Evolutionary conservation across 225 moss, liverwort and hornwort species (phyloP).

Genomic region (Physcomitrellopsis africana): DNA sequence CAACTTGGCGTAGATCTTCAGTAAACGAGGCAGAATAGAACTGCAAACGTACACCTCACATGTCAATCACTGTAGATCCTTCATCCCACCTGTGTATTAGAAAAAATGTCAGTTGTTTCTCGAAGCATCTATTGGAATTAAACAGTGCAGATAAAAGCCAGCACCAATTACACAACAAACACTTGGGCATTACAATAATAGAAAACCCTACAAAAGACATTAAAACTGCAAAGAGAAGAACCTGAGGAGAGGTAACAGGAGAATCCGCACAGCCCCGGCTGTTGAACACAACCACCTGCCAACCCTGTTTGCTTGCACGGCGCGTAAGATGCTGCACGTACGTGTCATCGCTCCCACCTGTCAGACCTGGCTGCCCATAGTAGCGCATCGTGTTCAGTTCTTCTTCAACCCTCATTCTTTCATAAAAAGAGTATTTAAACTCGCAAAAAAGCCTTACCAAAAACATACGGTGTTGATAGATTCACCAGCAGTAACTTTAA

Average conservation of each 20-base stretch:
- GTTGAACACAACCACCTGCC: conserved; percentile 92
- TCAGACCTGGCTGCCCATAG: conserved; percentile 82
- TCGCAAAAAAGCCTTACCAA: background rate
- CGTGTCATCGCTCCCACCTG: conserved; percentile 93
- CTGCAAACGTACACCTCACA: conserved; percentile 44
- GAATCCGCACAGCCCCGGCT: conserved; percentile 90
- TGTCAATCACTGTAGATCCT: background rate
- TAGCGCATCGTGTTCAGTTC: conserved; percentile 21
- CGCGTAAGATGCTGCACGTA: conserved; percentile 83
- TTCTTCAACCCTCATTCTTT: too few relatives aligned
- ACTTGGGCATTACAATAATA: too few relatives aligned
- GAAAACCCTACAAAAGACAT: too few relatives aligned
- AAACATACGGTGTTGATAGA: background rate
- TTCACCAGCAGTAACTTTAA: too few relatives aligned
- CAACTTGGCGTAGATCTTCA: conserved; percentile 93
- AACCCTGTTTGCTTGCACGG: conserved; percentile 67
- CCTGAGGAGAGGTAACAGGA: conserved; percentile 87
- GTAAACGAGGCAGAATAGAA: conserved; percentile 98
- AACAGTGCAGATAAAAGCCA: too few relatives aligned
- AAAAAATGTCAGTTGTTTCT: too few relatives aligned
- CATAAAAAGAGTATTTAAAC: too few relatives aligned
- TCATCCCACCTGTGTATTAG: too few relatives aligned
- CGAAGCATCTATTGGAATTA: too few relatives aligned
- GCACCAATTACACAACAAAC: too few relatives aligned
- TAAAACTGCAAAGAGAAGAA: conserved; percentile 15